These are phyloP conservation scores for Wickerhamiella lipophila DNA, from an alignment of 805 yeast genomes.

Conservation along the genomic window DNA sequence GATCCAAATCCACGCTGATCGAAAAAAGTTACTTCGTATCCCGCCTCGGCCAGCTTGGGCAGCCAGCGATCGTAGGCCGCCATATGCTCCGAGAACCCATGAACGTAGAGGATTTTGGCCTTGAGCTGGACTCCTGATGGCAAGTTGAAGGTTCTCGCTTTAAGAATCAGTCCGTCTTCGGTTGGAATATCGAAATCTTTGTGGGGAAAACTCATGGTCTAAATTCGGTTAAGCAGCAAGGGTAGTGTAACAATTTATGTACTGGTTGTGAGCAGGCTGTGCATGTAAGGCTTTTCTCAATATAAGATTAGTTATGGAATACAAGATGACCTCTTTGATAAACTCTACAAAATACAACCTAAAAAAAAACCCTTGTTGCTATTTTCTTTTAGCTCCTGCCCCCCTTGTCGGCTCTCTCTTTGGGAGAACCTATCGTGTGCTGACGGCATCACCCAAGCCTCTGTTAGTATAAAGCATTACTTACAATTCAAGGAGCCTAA, in stretches of 20 bases:
- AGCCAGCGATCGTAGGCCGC: conserved; percentile 26
- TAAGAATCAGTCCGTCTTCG: conserved; percentile 18
- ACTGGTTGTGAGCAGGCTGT: not conserved
- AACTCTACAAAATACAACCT: no score
- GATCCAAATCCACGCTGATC: conserved; percentile 33
- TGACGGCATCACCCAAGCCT: not conserved
- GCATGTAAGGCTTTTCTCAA: no score
- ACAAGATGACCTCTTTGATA: no score
- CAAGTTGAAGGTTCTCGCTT: conserved; percentile 14
- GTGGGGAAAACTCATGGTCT: conserved; percentile 3
- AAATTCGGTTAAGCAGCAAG: no score
- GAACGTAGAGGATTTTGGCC: conserved; percentile 27
- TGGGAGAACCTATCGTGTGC: not conserved
- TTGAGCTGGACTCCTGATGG: conserved; percentile 17
- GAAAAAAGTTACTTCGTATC: conserved; percentile 28
- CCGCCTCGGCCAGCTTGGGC: conserved; percentile 23
- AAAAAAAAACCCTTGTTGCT: no score
- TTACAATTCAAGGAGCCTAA: not conserved
- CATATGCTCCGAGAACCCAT: conserved; percentile 30
- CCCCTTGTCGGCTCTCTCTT: no score
- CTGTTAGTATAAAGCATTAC: not conserved
- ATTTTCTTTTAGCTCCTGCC: no score
- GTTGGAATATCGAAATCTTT: conserved; percentile 15
- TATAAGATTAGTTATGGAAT: no score
- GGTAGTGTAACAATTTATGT: no score